A percentile compares a stretch with the other conserved stretches of the same genome.
Evolutionary conservation across 768 basidiomycete species (phyloP).

Genomic region (Mycena polygramma): DNA sequence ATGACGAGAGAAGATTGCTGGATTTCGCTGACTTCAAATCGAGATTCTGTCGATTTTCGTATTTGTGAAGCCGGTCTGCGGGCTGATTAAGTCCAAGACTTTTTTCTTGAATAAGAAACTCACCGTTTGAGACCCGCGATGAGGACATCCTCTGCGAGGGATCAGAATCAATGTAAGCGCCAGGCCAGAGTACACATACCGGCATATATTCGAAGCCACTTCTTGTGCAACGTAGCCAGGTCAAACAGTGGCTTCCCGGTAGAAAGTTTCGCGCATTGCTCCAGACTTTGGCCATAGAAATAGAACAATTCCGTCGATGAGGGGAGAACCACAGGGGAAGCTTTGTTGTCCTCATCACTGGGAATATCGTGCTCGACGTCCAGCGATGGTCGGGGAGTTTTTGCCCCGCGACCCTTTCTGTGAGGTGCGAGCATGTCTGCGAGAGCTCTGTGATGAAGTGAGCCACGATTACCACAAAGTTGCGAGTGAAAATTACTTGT

Average conservation of each 20-base stretch:
- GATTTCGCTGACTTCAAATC: conserved; percentile 81
- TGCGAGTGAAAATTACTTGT: conserved; percentile 69
- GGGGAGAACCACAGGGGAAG: conserved; percentile 80
- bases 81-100: conserved; percentile 2
- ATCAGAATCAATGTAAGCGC: conserved; percentile 14
- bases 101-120: conserved; percentile 2
- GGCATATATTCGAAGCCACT: conserved; percentile 95
- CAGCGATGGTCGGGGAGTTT: conserved; percentile 70
- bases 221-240: conserved; percentile 84
- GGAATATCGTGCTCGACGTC: conserved; percentile 64
- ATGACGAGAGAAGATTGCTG: conserved; percentile 90
- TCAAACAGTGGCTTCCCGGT: conserved; percentile 88
- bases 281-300: conserved; percentile 95
- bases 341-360: conserved; percentile 56
- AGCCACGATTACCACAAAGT: conserved; percentile 2
- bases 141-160: conserved; percentile 84
- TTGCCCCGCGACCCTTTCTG: conserved; percentile 60
- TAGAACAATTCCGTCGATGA: conserved; percentile 98
- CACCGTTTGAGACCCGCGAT: conserved; percentile 80
- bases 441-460: conserved; percentile 69
- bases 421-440: conserved; percentile 92
- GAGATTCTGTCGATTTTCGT: conserved; percentile 83
- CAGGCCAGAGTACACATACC: conserved; percentile 60
- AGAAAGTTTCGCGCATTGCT: conserved; percentile 93
- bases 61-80: conserved; percentile 56